Evolutionary conservation across 768 basidiomycete genomes (phyloP), one percentile per base, ranked within the genome.

Genomic region (Ramaria rubella): DNA sequence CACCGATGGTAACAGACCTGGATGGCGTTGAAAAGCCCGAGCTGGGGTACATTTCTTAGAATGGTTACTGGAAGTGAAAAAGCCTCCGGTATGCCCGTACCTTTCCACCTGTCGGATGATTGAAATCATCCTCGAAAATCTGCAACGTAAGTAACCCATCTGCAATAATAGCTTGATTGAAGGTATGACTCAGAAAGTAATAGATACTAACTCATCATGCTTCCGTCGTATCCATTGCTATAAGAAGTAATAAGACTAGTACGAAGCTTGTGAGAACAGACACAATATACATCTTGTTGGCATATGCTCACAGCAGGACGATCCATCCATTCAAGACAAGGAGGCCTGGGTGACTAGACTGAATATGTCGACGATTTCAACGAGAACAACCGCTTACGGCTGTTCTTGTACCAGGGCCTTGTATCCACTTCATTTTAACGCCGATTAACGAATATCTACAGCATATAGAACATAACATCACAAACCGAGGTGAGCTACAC

Each of bases 361-460:
- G n/a, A n/a, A n/a, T n/a, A n/a, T n/a, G 31, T 30, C 45, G 43
- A 46, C 12, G 27, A 27, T 59, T 52, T 5, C 26, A n/a, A 29
- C 4, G 12, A 31, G 6, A 19, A 5, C 12, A 24, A 38, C 36
- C 48, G 55, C 12, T 30, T 83, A 83, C 86, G 75, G 68, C 68
- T 79, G 75, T 89, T 88, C 72, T 83, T 87, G 70, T 85, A 86
- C 87, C 87, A 89, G 65, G 82, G 74, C 57, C 67, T 78, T 11
- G 83, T 84, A 69, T 88, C 81, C 57, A 86, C 52, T 60, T 55
- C 86, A 74, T 60, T n/a, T n/a, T n/a, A 82, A 81, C n/a, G 7
- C 67, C 69, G 61, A 55, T 36, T 68, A 69, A 45, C 67, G 62
- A 55, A 60, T 68, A 59, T 72, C 72, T 38, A 48, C 23, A 36